These are phyloP conservation scores for Eucalyptus marginata DNA, from an alignment of 345 rosid genomes.

Conservation along the genomic window DNA sequence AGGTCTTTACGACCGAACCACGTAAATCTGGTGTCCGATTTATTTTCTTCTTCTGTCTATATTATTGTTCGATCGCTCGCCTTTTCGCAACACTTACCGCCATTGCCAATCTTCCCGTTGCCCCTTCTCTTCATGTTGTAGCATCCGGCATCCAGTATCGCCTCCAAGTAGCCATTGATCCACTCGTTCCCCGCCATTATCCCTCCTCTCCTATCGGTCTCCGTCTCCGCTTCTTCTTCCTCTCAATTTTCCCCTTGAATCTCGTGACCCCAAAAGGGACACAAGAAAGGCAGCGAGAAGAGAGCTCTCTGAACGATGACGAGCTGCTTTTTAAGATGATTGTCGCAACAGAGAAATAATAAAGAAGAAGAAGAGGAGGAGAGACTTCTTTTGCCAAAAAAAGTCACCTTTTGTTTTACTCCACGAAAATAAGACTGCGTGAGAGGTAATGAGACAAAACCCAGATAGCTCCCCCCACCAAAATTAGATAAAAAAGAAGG, in stretches of 20 bases:
- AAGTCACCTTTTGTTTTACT: neutral
- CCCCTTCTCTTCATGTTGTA: slow-evolving; percentile 27
- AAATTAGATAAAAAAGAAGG: neutral
- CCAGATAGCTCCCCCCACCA: neutral
- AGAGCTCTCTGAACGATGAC: neutral
- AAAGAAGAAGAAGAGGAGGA: neutral
- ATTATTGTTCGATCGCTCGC: too few relatives aligned
- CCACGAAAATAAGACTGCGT: neutral
- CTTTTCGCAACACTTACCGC: too few relatives aligned
- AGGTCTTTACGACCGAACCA: too few relatives aligned
- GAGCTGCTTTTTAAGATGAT: neutral
- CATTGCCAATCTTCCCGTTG: slow-evolving; percentile 21
- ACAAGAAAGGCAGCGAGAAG: neutral
- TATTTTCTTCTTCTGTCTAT: too few relatives aligned
- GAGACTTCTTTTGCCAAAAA: neutral
- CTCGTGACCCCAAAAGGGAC: neutral
- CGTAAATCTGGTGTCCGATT: too few relatives aligned
- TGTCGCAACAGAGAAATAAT: neutral
- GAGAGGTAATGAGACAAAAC: neutral
- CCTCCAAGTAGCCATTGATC: slow-evolving; percentile 87
- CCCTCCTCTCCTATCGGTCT: neutral
- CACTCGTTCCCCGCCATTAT: slow-evolving; percentile 83
- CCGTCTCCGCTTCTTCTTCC: neutral
- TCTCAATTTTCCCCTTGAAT: neutral
- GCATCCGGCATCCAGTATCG: slow-evolving; percentile 63